A percentile compares a stretch with the other conserved stretches of the same genome.
Evolutionary conservation across 2,329 filamentous ascomycete genomes (phyloP).

Genomic region (Phialemoniopsis sp.): DNA sequence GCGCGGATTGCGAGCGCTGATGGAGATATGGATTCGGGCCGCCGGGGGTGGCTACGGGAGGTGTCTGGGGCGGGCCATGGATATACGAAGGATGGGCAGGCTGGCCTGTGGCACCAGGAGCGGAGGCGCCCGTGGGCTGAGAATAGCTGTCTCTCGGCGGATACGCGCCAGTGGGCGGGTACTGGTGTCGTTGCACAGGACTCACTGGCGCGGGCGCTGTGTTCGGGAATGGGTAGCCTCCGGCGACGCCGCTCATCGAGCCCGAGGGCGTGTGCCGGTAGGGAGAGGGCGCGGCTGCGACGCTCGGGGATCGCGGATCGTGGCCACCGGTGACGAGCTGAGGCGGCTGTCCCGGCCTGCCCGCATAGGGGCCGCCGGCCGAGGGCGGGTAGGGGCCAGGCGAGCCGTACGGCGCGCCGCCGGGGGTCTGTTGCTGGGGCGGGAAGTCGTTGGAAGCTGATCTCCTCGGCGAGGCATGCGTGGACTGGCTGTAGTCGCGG

Average conservation of each 20-base stretch:
- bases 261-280: slow-evolving; percentile 47
- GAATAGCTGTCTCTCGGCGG: slow-evolving; percentile 42
- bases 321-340: slow-evolving; percentile 38
- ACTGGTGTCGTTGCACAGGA: slow-evolving; percentile 46
- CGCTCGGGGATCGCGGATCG: slow-evolving; percentile 47
- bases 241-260: slow-evolving; percentile 31
- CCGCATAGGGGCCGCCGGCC: slow-evolving; percentile 32
- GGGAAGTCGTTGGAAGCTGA: slow-evolving; percentile 41
- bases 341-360: slow-evolving; percentile 36
- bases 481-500: slow-evolving; percentile 43
- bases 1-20: slow-evolving; percentile 52
- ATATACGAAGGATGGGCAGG: slow-evolving; percentile 29
- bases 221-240: slow-evolving; percentile 48
- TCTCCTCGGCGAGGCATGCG: slow-evolving; percentile 44
- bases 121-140: slow-evolving; percentile 21
- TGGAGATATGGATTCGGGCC: slow-evolving; percentile 30
- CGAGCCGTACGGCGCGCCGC: slow-evolving; percentile 27
- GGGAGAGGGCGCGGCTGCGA: slow-evolving; percentile 37
- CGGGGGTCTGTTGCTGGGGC: slow-evolving; percentile 21
- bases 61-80: slow-evolving; percentile 39
- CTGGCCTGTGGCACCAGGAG: slow-evolving; percentile 22
- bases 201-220: slow-evolving; percentile 39
- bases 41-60: slow-evolving; percentile 40
- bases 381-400: slow-evolving; percentile 32
- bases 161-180: slow-evolving; percentile 38